Evolutionary conservation across 148 eudicot species (phyloP).

Genomic region (Beta vulgaris): DNA sequence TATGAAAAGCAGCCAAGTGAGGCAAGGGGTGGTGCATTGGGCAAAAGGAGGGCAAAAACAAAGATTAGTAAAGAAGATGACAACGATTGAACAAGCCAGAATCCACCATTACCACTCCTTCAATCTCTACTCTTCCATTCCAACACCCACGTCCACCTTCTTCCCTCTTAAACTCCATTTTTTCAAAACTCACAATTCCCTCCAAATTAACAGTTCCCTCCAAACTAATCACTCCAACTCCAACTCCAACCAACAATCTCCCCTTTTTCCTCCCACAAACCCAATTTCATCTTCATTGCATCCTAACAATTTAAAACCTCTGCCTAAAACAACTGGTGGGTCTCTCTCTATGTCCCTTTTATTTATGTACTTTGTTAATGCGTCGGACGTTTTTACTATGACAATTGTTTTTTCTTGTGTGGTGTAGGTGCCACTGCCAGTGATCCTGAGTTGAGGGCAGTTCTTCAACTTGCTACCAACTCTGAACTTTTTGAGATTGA

Average conservation of each 20-base stretch:
- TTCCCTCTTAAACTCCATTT: background rate
- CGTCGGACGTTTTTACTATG: background rate
- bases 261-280: background rate
- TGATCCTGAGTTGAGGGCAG: constrained; percentile 74
- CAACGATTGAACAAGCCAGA: no score
- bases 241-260: background rate
- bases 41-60: no score
- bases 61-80: no score
- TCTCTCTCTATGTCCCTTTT: background rate
- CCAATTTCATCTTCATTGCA: background rate
- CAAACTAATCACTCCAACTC: background rate
- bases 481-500: constrained; percentile 79
- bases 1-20: no score
- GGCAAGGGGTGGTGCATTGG: no score
- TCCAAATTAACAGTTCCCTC: constrained; percentile 13
- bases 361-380: background rate
- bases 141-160: constrained; percentile 4
- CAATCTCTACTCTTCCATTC: background rate
- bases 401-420: background rate
- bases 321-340: constrained; percentile 6
- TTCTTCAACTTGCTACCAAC: constrained; percentile 77
- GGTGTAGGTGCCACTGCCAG: constrained; percentile 21
- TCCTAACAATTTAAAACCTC: background rate
- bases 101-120: background rate
- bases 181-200: constrained; percentile 12